Percentiles rank a stretch among this genome's conserved stretches.
phyloP scores from a whole-genome alignment of 352 stramenopile genomes.

The Globisporangium iwayamae region DNA sequence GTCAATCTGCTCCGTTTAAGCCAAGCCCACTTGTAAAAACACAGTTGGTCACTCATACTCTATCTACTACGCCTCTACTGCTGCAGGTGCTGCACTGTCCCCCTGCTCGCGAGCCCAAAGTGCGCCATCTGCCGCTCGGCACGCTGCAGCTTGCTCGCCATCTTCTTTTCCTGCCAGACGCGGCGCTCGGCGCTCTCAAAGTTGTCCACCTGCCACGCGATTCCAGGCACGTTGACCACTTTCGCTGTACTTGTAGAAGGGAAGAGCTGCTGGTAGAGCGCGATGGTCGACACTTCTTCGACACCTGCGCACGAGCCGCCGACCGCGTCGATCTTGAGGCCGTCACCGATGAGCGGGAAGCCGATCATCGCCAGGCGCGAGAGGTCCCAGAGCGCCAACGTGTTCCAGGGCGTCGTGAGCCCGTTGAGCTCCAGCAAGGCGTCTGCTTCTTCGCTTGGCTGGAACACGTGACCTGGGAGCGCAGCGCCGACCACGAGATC shows the following conservation, averaged over 20 bases:
- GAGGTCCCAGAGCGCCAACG: constrained; percentile 93
- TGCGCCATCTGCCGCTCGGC: constrained; percentile 72
- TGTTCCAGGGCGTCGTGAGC: constrained; percentile 95
- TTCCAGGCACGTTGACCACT: constrained; percentile 70
- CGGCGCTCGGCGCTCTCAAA: constrained; percentile 64
- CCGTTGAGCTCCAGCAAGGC: constrained; percentile 74
- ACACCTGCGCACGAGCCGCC: constrained; percentile 60
- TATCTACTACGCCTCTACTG: not conserved
- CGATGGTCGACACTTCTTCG: constrained; percentile 93
- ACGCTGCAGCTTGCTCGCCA: constrained; percentile 91
- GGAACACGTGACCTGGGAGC: constrained; percentile 78
- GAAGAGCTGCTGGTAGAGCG: constrained; percentile 88
- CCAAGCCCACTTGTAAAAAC: too few relatives aligned
- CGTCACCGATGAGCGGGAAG: constrained; percentile 89
- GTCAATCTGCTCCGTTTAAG: too few relatives aligned
- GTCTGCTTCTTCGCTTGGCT: constrained; percentile 16
- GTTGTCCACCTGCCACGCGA: constrained; percentile 80
- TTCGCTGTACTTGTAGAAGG: constrained; percentile 62
- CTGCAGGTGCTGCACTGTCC: constrained; percentile 5
- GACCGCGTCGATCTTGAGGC: constrained; percentile 48
- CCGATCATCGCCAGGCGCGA: constrained; percentile 86
- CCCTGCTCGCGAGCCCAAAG: constrained; percentile 30
- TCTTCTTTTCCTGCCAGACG: constrained; percentile 93
- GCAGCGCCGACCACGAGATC: constrained; percentile 91
- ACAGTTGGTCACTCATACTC: too few relatives aligned